These are phyloP conservation scores for Ogataea zsoltii DNA, from an alignment of 805 yeast genomes.

Conservation along the genomic window DNA sequence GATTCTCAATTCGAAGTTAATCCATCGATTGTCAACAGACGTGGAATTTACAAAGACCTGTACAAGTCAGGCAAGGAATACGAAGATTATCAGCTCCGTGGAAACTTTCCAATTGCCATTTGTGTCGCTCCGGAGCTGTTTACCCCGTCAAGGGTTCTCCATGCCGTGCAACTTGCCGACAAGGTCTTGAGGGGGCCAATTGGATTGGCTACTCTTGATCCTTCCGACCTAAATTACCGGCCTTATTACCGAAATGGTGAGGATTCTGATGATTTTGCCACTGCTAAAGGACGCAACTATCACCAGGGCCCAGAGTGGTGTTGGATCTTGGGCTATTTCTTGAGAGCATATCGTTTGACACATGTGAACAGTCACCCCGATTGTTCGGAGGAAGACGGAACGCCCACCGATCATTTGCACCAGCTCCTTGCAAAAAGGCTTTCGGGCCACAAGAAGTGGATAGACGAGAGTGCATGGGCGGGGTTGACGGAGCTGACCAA, in stretches of 20 bases:
- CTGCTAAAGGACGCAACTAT: slow-evolving; percentile 93
- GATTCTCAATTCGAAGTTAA: slow-evolving; percentile 67
- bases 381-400: slow-evolving; percentile 35
- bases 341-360: slow-evolving; percentile 70
- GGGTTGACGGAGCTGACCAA: slow-evolving; percentile 93
- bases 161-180: slow-evolving; percentile 76
- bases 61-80: slow-evolving; percentile 79
- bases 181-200: slow-evolving; percentile 76
- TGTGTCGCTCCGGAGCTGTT: slow-evolving; percentile 94
- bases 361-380: slow-evolving; percentile 42
- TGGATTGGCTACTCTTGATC: slow-evolving; percentile 92
- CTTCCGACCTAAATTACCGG: slow-evolving; percentile 86
- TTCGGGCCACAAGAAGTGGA: slow-evolving; percentile 66
- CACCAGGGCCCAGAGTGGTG: slow-evolving; percentile 99
- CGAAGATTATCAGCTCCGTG: slow-evolving; percentile 91
- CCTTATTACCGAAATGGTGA: slow-evolving; percentile 83
- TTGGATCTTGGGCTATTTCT: slow-evolving; percentile 85
- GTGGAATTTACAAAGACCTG: slow-evolving; percentile 93
- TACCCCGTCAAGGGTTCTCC: slow-evolving; percentile 54
- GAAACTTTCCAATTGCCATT: slow-evolving; percentile 92
- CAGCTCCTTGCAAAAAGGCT: slow-evolving; percentile 63
- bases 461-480: slow-evolving; percentile 81
- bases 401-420: slow-evolving; percentile 52
- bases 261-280: slow-evolving; percentile 84
- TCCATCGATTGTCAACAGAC: slow-evolving; percentile 68